Evolutionary conservation across 345 rosid species (phyloP), one percentile per base, ranked within the genome.

Genomic region (Cochlearia excelsa): DNA sequence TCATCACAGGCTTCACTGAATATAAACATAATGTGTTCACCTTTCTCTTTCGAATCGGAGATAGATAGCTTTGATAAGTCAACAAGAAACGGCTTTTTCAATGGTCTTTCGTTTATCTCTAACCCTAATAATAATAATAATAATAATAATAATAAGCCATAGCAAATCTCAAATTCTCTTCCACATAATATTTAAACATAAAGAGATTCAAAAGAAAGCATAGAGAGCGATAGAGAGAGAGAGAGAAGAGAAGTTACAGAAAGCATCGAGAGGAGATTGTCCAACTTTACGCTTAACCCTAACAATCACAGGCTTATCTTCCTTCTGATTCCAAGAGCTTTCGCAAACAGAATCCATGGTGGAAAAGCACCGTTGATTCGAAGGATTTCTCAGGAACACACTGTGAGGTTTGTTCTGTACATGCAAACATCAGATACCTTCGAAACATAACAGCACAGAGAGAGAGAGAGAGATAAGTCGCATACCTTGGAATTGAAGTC

Each of bases 81-180:
- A 64, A 85, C 84, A 64, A 85, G 62, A 29, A 72, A 56, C 0
- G 81, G 71, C 10, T 83, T 80, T 77, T 90, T 90, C 28, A 58
- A 43, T 6, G 93, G 88, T 61, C 86, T 80, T 77, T 87, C 95
- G 48, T 81, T 82, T 65, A 87, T 84, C 79, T 90, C 95, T 53
- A 90, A 78, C 91, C 89, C 89, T 90, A 63, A 30, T 64, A 41
- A 16, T 67, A 43, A 61, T 30, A 9, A 37, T 26, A 28, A 23
- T 90, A 63, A 30, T 90, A 63, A 30, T 64, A 41, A 16, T 30
- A 9, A 37, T 26, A 28, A 23, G 23, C 23, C 23, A 16, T 16
- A 16, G 23, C 35, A 39, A 37, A 37, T 37, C 34, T 47, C 39
- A 46, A 69, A 7, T 30, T 39, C 30, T 2, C 9, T 52, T 37